phyloP scores from a whole-genome alignment of 2,329 filamentous ascomycete species.

The Cryphonectria nitschkei region DNA sequence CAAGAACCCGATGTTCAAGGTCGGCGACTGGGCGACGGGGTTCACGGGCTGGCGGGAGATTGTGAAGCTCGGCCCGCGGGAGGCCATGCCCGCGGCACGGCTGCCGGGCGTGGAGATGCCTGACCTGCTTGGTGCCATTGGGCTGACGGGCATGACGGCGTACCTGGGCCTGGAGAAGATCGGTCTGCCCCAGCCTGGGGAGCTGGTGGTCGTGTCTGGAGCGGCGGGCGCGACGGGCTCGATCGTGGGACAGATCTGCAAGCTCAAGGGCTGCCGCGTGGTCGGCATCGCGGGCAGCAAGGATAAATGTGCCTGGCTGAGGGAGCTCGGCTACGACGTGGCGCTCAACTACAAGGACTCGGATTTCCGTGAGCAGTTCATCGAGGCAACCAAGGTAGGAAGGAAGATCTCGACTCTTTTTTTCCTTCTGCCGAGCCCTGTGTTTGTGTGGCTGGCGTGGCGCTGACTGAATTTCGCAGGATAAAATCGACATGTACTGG shows the following conservation, averaged over 20 bases:
- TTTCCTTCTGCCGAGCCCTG: slow-evolving; percentile 32
- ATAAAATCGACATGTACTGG: slow-evolving; percentile 69
- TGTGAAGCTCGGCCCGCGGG: slow-evolving; percentile 50
- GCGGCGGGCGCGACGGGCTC: slow-evolving; percentile 70
- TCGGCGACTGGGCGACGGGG: slow-evolving; percentile 56
- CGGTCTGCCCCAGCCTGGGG: slow-evolving; percentile 62
- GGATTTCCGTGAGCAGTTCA: slow-evolving; percentile 64
- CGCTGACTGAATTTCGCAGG: slow-evolving; percentile 32
- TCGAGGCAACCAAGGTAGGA: slow-evolving; percentile 52
- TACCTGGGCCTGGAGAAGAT: slow-evolving; percentile 70
- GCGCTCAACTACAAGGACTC: slow-evolving; percentile 71
- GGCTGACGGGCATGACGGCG: slow-evolving; percentile 66
- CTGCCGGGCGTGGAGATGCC: slow-evolving; percentile 42
- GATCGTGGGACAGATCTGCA: slow-evolving; percentile 69
- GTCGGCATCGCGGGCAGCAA: slow-evolving; percentile 59
- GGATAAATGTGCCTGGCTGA: slow-evolving; percentile 66
- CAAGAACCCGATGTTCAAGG: slow-evolving; percentile 48
- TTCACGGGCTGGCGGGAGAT: slow-evolving; percentile 62
- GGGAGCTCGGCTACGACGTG: slow-evolving; percentile 65
- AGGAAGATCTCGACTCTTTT: too few relatives aligned
- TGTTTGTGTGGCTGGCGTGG: background rate
- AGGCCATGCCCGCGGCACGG: slow-evolving; percentile 39
- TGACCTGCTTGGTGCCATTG: slow-evolving; percentile 58
- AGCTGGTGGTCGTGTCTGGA: slow-evolving; percentile 69
- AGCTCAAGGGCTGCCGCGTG: slow-evolving; percentile 60